Evolutionary conservation across 225 moss, liverwort and hornwort genomes (phyloP).

Genomic region (Asterella californica): DNA sequence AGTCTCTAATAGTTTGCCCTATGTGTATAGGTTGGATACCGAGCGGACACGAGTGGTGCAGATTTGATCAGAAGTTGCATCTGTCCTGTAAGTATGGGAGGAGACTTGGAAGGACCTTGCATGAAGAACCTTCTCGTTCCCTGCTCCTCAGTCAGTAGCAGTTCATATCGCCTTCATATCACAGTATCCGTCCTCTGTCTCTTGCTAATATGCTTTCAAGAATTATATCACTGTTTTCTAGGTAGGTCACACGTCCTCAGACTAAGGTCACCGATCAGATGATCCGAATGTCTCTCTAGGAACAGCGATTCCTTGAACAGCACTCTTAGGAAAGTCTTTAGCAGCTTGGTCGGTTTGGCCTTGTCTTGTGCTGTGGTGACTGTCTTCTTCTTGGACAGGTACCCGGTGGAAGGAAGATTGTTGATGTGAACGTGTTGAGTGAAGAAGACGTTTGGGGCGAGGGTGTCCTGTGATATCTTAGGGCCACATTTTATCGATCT

Average conservation of each 20-base stretch:
- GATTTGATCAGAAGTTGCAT: slow-evolving; percentile 82
- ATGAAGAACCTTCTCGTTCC: too few relatives aligned
- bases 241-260: not conserved
- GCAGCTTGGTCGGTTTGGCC: not conserved
- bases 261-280: not conserved
- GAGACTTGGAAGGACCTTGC: not conserved
- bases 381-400: slow-evolving; percentile 43
- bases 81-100: slow-evolving; percentile 64
- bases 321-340: too few relatives aligned
- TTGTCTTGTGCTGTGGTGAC: not conserved
- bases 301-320: not conserved
- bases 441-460: slow-evolving; percentile 75
- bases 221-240: too few relatives aligned
- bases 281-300: too few relatives aligned
- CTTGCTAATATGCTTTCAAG: too few relatives aligned
- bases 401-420: slow-evolving; percentile 54
- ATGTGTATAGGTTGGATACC: slow-evolving; percentile 66
- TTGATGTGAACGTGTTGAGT: slow-evolving; percentile 70
- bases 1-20: not conserved
- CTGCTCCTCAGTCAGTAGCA: too few relatives aligned
- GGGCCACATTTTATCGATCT: too few relatives aligned
- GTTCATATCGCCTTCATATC: too few relatives aligned
- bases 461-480: slow-evolving; percentile 30
- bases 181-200: too few relatives aligned
- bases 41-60: slow-evolving; percentile 61